Evolutionary conservation across 2,329 filamentous ascomycete genomes (phyloP).

Genomic region (Cordyceps cicadae): DNA sequence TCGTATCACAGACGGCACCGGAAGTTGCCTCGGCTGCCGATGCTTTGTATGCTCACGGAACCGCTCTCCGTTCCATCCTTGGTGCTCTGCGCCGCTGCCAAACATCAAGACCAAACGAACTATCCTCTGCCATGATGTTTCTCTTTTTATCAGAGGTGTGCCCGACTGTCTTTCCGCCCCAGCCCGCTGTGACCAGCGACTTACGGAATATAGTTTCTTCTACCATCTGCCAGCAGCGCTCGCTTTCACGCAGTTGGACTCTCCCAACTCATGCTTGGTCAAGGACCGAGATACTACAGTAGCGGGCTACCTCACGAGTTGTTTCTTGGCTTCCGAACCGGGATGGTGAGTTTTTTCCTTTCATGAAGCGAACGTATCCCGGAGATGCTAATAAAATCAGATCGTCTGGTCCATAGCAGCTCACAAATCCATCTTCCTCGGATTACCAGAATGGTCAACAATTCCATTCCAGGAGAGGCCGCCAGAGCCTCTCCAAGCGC

Average conservation of each 20-base stretch:
- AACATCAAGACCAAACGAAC: conserved; percentile 20
- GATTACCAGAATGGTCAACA: conserved; percentile 21
- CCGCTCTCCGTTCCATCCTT: not conserved
- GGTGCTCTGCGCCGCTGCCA: conserved; percentile 16
- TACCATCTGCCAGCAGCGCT: conserved; percentile 18
- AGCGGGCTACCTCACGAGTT: conserved; percentile 28
- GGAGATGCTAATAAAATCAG: not conserved
- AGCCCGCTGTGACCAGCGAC: not conserved
- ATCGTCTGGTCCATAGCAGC: conserved; percentile 17
- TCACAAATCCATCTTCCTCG: conserved; percentile 24
- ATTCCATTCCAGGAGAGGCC: conserved; percentile 22
- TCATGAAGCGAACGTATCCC: not conserved
- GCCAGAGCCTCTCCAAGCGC: conserved; percentile 24
- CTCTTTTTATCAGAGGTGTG: conserved; percentile 23
- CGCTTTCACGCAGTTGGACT: conserved; percentile 28
- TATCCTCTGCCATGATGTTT: conserved; percentile 29
- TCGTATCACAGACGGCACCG: conserved; percentile 17
- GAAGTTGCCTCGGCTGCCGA: not conserved
- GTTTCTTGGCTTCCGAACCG: conserved; percentile 31
- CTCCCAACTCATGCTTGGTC: conserved; percentile 24
- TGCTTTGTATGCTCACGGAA: not conserved
- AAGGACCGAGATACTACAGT: conserved; percentile 22
- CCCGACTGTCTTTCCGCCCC: too few species aligned
- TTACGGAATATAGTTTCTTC: not conserved
- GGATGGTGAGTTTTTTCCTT: not conserved